These are phyloP conservation scores for Rhizophora mangle DNA, from an alignment of 345 rosid genomes.

Conservation along the genomic window DNA sequence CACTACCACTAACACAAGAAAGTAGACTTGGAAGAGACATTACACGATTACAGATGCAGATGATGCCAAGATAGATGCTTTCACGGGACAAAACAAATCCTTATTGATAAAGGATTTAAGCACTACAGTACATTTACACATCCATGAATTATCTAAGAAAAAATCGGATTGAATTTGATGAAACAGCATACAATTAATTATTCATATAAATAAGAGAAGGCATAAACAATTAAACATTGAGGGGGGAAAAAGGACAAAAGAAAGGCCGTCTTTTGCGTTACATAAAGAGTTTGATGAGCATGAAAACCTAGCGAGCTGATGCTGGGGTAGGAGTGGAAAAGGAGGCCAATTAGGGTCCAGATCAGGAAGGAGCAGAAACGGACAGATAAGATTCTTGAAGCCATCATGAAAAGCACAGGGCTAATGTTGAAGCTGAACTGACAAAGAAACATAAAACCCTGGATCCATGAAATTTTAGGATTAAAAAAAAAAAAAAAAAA, in stretches of 20 bases:
- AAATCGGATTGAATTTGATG: not conserved
- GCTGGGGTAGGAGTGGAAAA: not conserved
- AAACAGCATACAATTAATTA: too few relatives aligned
- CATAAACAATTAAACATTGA: too few relatives aligned
- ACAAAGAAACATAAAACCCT: slow-evolving; percentile 27
- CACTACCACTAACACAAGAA: slow-evolving; percentile 13
- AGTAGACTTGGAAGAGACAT: slow-evolving; percentile 5
- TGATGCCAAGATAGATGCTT: not conserved
- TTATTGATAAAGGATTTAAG: not conserved
- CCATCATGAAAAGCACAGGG: slow-evolving; percentile 36
- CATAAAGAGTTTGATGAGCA: not conserved
- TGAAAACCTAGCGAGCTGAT: slow-evolving; percentile 8
- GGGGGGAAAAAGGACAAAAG: too few relatives aligned
- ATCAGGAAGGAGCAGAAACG: slow-evolving; percentile 27
- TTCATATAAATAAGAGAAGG: too few relatives aligned
- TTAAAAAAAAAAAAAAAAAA: slow-evolving; percentile 1
- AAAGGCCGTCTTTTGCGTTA: too few relatives aligned
- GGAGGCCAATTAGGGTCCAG: slow-evolving; percentile 20
- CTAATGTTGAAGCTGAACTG: slow-evolving; percentile 42
- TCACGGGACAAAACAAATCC: not conserved
- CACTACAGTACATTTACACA: not conserved
- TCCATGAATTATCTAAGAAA: not conserved
- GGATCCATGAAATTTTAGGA: slow-evolving; percentile 35
- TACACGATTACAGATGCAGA: not conserved
- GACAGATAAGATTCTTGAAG: slow-evolving; percentile 47